Evolutionary conservation across 352 stramenopile genomes (phyloP).

Genomic region (Globisporangium uncinulatum): DNA sequence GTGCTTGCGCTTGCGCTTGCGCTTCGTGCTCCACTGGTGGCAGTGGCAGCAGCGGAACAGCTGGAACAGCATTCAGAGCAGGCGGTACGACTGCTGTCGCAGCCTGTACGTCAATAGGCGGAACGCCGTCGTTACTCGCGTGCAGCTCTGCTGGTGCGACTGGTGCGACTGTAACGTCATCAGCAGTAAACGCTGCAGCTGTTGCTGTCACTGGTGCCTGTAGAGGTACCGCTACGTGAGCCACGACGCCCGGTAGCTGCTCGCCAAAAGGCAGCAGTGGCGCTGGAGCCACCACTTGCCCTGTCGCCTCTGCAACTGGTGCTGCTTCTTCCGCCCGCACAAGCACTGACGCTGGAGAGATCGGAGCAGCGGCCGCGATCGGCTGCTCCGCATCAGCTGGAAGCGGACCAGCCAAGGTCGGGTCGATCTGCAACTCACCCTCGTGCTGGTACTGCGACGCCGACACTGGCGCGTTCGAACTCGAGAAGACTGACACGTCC

Average conservation of each 20-base stretch:
- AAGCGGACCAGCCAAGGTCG: not conserved
- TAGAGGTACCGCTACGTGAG: not conserved
- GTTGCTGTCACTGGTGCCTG: not conserved
- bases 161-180: not conserved
- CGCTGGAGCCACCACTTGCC: not conserved
- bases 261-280: not conserved
- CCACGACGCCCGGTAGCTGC: not conserved
- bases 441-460: slow-evolving; percentile 48
- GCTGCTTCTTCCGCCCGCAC: not conserved
- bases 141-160: not conserved
- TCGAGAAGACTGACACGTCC: slow-evolving; percentile 61
- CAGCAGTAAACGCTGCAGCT: not conserved
- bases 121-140: slow-evolving; percentile 14
- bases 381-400: not conserved
- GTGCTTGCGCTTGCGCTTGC: not conserved
- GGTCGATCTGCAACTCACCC: slow-evolving; percentile 24
- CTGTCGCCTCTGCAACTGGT: not conserved
- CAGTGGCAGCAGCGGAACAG: not conserved
- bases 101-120: slow-evolving; percentile 8
- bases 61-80: not conserved
- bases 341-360: not conserved
- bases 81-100: too few relatives aligned
- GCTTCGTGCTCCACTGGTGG: not conserved
- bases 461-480: slow-evolving; percentile 36
- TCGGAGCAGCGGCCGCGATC: not conserved